phyloP scores from a whole-genome alignment of 2,329 filamentous ascomycete genomes.

The Ramularia endophylla region DNA sequence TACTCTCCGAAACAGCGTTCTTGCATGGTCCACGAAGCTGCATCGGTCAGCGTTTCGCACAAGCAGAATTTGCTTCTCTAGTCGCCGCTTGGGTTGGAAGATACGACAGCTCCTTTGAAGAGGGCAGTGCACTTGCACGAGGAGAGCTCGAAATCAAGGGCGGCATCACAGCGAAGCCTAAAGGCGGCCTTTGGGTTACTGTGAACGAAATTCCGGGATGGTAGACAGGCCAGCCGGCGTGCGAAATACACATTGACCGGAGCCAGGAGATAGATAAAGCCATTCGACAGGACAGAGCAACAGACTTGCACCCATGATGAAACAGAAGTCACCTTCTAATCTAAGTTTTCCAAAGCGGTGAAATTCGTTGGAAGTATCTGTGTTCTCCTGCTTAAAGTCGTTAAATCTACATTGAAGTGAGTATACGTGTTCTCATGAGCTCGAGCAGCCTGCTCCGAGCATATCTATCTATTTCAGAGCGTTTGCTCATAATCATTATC shows the following conservation, averaged over 20 bases:
- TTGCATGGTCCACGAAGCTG: slow-evolving; percentile 80
- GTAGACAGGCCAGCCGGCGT: slow-evolving; percentile 35
- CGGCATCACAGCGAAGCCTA: slow-evolving; percentile 66
- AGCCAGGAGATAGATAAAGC: not conserved
- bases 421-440: too few species aligned
- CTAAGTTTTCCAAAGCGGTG: too few species aligned
- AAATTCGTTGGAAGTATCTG: too few species aligned
- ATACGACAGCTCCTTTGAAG: slow-evolving; percentile 64
- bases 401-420: too few species aligned
- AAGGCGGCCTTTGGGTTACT: slow-evolving; percentile 64
- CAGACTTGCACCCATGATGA: too few species aligned
- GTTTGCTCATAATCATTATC: too few species aligned
- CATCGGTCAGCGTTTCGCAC: slow-evolving; percentile 76
- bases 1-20: too few species aligned
- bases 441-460: too few species aligned
- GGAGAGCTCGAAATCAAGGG: slow-evolving; percentile 60
- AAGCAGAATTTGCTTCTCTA: slow-evolving; percentile 77
- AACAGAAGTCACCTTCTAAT: too few species aligned
- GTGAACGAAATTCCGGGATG: slow-evolving; percentile 63
- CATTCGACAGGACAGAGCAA: not conserved
- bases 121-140: slow-evolving; percentile 37
- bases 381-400: too few species aligned
- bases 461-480: too few species aligned
- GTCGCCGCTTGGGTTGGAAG: slow-evolving; percentile 70
- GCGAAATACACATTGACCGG: not conserved